Evolutionary conservation across 257 asterid species (phyloP).

Genomic region (Craterostigma plantagineum): DNA sequence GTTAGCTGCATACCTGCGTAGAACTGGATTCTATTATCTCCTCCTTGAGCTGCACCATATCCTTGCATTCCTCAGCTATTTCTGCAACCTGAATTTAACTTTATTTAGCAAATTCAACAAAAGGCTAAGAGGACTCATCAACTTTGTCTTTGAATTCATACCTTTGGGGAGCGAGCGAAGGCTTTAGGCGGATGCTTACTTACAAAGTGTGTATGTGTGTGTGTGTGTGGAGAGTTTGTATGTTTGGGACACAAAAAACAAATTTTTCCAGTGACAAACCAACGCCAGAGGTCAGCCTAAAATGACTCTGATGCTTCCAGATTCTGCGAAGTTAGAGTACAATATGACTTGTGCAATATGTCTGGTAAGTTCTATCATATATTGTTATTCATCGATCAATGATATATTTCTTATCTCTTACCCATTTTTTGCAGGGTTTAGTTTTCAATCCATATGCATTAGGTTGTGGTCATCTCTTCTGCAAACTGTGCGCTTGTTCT

Average conservation of each 20-base stretch:
- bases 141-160: conserved; percentile 49
- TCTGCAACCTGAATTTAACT: too few species aligned
- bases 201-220: too few species aligned
- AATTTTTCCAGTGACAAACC: conserved; percentile 32
- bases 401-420: too few species aligned
- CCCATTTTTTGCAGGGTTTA: conserved; percentile 26
- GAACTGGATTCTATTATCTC: too few species aligned
- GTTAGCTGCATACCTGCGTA: too few species aligned
- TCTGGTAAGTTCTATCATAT: too few species aligned
- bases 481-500: conserved; percentile 64
- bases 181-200: too few species aligned
- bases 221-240: conserved; percentile 11
- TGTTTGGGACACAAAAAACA: conserved; percentile 19
- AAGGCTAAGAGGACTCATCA: conserved; percentile 1
- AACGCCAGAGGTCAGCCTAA: conserved; percentile 24
- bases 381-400: too few species aligned
- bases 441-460: conserved; percentile 63
- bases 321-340: conserved; percentile 39
- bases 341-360: conserved; percentile 69
- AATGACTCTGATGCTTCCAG: conserved; percentile 50
- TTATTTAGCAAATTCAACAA: too few species aligned
- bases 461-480: conserved; percentile 74
- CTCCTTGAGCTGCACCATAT: too few species aligned
- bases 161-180: conserved; percentile 1
- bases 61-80: too few species aligned